Evolutionary conservation across 2,329 filamentous ascomycete genomes (phyloP).

Genomic region (Pseudopithomyces chartarum): DNA sequence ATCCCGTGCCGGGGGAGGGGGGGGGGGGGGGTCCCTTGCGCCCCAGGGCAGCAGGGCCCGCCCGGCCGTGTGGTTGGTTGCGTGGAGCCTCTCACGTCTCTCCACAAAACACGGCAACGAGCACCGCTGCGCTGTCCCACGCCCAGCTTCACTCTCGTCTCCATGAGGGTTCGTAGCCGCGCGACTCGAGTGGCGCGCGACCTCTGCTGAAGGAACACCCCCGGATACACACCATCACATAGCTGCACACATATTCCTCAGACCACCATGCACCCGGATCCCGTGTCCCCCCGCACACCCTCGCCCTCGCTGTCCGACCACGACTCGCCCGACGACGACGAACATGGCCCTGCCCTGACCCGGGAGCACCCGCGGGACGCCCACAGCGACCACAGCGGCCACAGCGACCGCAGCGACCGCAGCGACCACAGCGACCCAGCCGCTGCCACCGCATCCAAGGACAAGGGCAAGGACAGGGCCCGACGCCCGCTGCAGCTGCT

Average conservation of each 20-base stretch:
- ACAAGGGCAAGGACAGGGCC: constrained; percentile 55
- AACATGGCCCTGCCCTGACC: too few species aligned
- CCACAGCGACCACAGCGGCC: constrained; percentile 13
- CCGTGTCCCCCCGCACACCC: constrained; percentile 12
- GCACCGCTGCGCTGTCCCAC: constrained; percentile 23
- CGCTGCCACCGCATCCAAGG: constrained; percentile 52
- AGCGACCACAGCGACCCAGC: constrained; percentile 35
- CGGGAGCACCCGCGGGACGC: constrained; percentile 19
- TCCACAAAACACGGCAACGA: constrained; percentile 21
- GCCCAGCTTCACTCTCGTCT: constrained; percentile 20
- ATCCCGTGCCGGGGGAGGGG: not conserved
- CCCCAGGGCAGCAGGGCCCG: not conserved
- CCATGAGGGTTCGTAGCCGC: constrained; percentile 37
- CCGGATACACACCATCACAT: too few species aligned
- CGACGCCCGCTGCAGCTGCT: constrained; percentile 67
- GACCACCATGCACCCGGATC: constrained; percentile 37
- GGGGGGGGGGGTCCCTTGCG: not conserved
- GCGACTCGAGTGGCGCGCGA: constrained; percentile 28
- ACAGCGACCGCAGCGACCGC: constrained; percentile 11
- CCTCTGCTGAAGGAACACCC: constrained; percentile 18
- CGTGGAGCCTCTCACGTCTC: constrained; percentile 17
- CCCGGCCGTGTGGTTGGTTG: not conserved
- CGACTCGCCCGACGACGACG: constrained; percentile 25
- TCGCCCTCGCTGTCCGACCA: constrained; percentile 36
- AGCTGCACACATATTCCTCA: not conserved